Conservation (phyloP, 345 rosid genomes). For the Hibiscus tridactylites region DNA sequence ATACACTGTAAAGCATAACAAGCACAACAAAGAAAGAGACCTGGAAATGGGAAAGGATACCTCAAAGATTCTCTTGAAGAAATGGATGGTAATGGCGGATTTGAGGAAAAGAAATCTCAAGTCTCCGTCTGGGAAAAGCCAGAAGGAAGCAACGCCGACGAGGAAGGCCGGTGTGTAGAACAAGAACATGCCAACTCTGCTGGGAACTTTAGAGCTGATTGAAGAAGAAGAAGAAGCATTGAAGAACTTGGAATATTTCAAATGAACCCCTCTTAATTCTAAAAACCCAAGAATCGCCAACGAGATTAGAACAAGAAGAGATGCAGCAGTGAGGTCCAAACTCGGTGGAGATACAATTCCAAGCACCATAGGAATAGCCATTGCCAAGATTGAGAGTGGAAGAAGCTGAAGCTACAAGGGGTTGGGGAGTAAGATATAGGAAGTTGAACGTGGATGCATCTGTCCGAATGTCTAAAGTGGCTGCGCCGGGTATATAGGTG, state of each 20-base stretch:
- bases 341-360: slow-evolving; percentile 30
- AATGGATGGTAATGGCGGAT: slow-evolving; percentile 55
- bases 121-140: slow-evolving; percentile 29
- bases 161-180: slow-evolving; percentile 55
- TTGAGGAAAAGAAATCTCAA: slow-evolving; percentile 41
- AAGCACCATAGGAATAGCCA: slow-evolving; percentile 3
- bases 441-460: no score
- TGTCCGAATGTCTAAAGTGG: no score
- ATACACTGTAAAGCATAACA: no score
- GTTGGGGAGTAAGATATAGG: background rate
- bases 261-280: slow-evolving; percentile 43
- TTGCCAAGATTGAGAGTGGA: background rate
- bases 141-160: slow-evolving; percentile 41
- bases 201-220: slow-evolving; percentile 20
- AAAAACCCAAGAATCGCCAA: slow-evolving; percentile 27
- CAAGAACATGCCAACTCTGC: slow-evolving; percentile 53
- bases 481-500: no score
- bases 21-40: no score
- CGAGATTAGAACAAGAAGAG: slow-evolving; percentile 22
- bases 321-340: slow-evolving; percentile 24
- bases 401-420: background rate
- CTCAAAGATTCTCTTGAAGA: slow-evolving; percentile 62
- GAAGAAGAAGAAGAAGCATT: background rate
- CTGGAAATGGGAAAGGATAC: slow-evolving; percentile 5
- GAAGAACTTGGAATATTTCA: slow-evolving; percentile 59